Evolutionary conservation across 2,329 filamentous ascomycete genomes (phyloP).

Genomic region (Camptophora hylomeconis): DNA sequence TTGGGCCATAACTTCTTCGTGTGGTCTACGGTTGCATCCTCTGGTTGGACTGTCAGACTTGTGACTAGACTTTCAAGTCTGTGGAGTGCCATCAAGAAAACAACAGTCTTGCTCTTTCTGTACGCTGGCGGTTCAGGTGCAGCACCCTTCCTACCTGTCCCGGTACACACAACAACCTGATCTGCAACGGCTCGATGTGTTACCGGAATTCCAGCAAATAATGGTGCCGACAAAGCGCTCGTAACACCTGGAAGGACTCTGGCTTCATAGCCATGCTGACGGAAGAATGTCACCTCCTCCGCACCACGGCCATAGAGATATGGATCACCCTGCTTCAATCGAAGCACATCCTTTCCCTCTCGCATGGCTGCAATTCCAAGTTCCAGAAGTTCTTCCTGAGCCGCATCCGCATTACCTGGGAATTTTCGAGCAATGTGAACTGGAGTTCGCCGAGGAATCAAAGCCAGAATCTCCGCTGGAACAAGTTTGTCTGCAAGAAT

Average conservation of each 20-base stretch:
- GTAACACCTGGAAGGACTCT: slow-evolving; percentile 82
- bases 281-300: slow-evolving; percentile 82
- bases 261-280: slow-evolving; percentile 53
- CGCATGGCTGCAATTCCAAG: slow-evolving; percentile 58
- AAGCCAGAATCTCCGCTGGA: slow-evolving; percentile 68
- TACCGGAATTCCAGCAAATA: slow-evolving; percentile 77
- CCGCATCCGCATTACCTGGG: slow-evolving; percentile 86
- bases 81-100: slow-evolving; percentile 93
- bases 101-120: slow-evolving; percentile 63
- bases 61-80: slow-evolving; percentile 61
- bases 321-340: slow-evolving; percentile 91
- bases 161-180: slow-evolving; percentile 90
- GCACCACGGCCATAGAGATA: slow-evolving; percentile 93
- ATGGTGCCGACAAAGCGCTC: slow-evolving; percentile 68
- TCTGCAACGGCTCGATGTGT: slow-evolving; percentile 86
- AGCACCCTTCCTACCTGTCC: slow-evolving; percentile 81
- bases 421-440: slow-evolving; percentile 94
- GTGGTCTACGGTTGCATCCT: slow-evolving; percentile 18
- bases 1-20: slow-evolving; percentile 47
- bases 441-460: slow-evolving; percentile 78
- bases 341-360: slow-evolving; percentile 65
- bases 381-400: slow-evolving; percentile 77
- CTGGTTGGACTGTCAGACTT: slow-evolving; percentile 42
- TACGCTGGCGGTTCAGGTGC: slow-evolving; percentile 71
- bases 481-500: slow-evolving; percentile 43